A percentile compares a stretch with the other conserved stretches of the same genome.
Conservation (phyloP, 1,284 basidiomycete species). For the Cystobasidiaceae sp. region DNA sequence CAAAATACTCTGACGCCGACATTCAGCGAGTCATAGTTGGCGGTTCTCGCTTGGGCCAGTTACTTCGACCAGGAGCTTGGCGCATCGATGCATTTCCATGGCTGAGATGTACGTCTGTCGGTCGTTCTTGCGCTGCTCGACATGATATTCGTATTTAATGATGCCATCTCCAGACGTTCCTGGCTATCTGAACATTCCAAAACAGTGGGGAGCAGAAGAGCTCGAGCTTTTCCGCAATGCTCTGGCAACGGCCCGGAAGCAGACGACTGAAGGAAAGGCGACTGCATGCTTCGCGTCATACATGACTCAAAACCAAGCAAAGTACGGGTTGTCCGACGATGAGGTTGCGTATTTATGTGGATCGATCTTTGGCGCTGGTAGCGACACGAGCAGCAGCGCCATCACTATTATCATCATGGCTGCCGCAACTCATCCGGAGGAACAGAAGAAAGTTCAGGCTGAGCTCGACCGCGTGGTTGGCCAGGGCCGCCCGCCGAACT, state of each 20-base stretch:
- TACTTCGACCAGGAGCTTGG: constrained; percentile 17
- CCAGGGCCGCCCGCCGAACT: constrained; percentile 44
- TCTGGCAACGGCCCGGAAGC: constrained; percentile 50
- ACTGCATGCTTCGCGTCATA: constrained; percentile 49
- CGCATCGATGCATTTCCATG: constrained; percentile 20
- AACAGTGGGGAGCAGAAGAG: constrained; percentile 57
- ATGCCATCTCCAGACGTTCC: constrained; percentile 10
- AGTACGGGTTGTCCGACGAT: constrained; percentile 41
- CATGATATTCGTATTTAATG: neutral
- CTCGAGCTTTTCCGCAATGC: constrained; percentile 55
- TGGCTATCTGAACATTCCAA: constrained; percentile 42
- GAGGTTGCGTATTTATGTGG: constrained; percentile 45
- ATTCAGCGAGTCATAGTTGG: constrained; percentile 24
- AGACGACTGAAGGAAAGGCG: constrained; percentile 3
- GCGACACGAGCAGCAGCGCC: constrained; percentile 47
- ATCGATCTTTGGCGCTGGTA: constrained; percentile 46
- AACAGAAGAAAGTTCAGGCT: constrained; percentile 56
- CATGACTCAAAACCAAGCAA: constrained; percentile 42
- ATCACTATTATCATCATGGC: constrained; percentile 60
- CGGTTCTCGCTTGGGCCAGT: constrained; percentile 6
- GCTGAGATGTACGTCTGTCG: constrained; percentile 3
- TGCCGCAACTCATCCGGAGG: constrained; percentile 58
- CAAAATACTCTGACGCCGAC: constrained; percentile 26
- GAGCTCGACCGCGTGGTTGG: constrained; percentile 56
- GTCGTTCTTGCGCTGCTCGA: neutral